Percentiles rank a stretch among this genome's conserved stretches.
Conservation (phyloP, 2,329 filamentous ascomycete species). For the Dissoconium aciculare region DNA sequence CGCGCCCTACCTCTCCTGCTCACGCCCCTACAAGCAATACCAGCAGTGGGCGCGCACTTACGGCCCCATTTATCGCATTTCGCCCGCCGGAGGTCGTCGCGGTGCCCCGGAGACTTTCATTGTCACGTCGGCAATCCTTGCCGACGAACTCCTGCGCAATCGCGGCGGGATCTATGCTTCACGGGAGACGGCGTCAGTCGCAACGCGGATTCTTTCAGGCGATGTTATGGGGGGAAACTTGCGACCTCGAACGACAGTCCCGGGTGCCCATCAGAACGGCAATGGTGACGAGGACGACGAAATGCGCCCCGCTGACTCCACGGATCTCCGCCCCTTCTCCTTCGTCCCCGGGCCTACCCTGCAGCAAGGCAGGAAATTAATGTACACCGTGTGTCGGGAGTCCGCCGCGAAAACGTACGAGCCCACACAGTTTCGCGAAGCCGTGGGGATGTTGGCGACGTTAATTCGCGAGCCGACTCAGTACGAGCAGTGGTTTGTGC, state of each 20-base stretch:
- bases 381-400: constrained; percentile 22
- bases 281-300: constrained; percentile 1
- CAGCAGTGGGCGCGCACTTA: not conserved
- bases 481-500: constrained; percentile 28
- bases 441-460: constrained; percentile 19
- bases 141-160: constrained; percentile 30
- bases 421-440: constrained; percentile 22
- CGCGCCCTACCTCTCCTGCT: not conserved
- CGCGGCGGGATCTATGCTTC: constrained; percentile 27
- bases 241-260: no score
- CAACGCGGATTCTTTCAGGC: constrained; percentile 21
- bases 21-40: not conserved
- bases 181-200: constrained; percentile 25
- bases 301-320: no score
- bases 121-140: constrained; percentile 23
- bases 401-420: constrained; percentile 21
- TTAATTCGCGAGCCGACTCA: constrained; percentile 22
- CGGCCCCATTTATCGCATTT: not conserved
- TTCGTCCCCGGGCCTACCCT: constrained; percentile 17
- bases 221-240: no score
- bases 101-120: not conserved
- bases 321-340: constrained; percentile 20
- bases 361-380: constrained; percentile 21
- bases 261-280: constrained; percentile 1
- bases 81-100: no score